Evolutionary conservation across 768 basidiomycete genomes (phyloP).

Genomic region (Cystoderma amianthinum): DNA sequence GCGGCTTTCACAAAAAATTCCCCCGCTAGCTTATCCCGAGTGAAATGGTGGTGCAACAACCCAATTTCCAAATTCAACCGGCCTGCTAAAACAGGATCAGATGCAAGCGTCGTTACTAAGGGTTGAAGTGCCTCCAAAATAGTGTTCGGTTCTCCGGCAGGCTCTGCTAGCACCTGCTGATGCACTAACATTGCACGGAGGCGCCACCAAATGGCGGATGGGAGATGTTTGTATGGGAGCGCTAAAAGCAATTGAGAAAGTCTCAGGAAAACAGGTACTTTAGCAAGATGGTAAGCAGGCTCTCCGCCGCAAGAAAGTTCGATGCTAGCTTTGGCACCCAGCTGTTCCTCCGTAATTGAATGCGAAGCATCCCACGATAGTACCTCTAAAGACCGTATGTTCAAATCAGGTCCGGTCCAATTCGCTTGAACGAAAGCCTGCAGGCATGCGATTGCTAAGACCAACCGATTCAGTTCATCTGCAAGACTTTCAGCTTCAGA

Average conservation of each 20-base stretch:
- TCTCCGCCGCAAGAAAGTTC: constrained; percentile 84
- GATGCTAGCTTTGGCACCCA: constrained; percentile 63
- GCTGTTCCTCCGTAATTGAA: constrained; percentile 25
- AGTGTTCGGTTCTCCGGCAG: constrained; percentile 49
- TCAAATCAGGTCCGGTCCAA: constrained; percentile 91
- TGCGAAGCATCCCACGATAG: constrained; percentile 20
- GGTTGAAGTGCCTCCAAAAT: constrained; percentile 32
- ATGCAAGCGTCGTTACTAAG: constrained; percentile 29
- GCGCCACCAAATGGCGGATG: constrained; percentile 72
- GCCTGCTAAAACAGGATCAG: constrained; percentile 60
- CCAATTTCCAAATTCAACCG: constrained; percentile 72
- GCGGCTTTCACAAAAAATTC: constrained; percentile 76
- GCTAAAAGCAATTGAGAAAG: constrained; percentile 68
- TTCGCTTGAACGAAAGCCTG: constrained; percentile 91
- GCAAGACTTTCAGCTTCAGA: constrained; percentile 24
- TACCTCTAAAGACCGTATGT: constrained; percentile 42
- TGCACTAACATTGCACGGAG: constrained; percentile 70
- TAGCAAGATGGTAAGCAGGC: constrained; percentile 90
- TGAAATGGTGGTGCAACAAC: constrained; percentile 67
- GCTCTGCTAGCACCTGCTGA: constrained; percentile 79
- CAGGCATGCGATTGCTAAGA: constrained; percentile 70
- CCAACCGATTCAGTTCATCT: constrained; percentile 50
- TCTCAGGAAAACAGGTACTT: constrained; percentile 61
- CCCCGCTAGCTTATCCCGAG: constrained; percentile 72
- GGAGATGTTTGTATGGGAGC: constrained; percentile 38